Evolutionary conservation across 805 yeast genomes (phyloP), one percentile per base, ranked within the genome.

Genomic region (Schizosaccharomyces lindneri): DNA sequence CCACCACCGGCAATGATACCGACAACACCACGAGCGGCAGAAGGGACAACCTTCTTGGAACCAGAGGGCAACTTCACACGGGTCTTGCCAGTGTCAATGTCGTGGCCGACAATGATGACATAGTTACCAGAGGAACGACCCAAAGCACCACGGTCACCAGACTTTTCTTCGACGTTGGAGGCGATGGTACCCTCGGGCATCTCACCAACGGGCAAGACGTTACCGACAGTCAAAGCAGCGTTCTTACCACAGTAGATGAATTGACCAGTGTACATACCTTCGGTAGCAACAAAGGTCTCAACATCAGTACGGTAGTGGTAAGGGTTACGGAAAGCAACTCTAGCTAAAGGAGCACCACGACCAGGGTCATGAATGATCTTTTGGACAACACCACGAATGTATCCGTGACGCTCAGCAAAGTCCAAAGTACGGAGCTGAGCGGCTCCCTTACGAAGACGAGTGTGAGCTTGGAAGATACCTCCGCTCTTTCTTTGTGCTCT

Each of bases 401-500:
- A 93, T 76, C 98, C 98, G 79, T 90, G 96, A 78, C 95, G 90
- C 82, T 93, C 98, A 78, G 97, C 95, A 74, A 82, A 90, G 80
- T 93, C 97, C 77, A 90, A 84, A 76, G 95, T 85, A 85, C 98
- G 87, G 78, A 90, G 84, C 87, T 90, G 90, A 76, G 98, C 98
- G 77, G 98, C 97, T 78, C 98, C 98, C 81, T 93, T 87, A 86
- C 98, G 88, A 79, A 93, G 87, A 81, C 97, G 90, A 83, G 97
- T 90, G 93, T 90, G 95, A 74, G 98, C 84, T 77, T 95, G 85
- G 88, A 93, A 93, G 84, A 93, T 88, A 74, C 97, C 90, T 77
- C 98, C 97, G 79, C 96, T 95, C 83, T 93, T 93, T 88, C 99
- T 89, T 85, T 93, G 99, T 85, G 93, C 93, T 82, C 98, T 95